phyloP scores from a whole-genome alignment of 306 rosid species.

The Gynostemma pentaphyllum region DNA sequence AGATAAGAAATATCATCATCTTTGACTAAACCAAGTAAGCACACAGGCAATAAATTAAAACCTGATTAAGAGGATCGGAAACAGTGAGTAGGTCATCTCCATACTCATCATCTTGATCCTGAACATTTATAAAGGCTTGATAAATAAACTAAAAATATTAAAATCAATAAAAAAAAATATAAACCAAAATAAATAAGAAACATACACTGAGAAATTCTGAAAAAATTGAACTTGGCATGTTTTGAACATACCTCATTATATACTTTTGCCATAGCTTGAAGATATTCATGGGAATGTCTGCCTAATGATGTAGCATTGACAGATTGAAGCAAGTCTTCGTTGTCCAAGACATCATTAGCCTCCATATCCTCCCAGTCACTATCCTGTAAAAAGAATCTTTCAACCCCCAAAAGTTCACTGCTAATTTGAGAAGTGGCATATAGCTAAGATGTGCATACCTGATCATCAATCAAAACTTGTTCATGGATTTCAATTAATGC shows the following conservation, averaged over 20 bases:
- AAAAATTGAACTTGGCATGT: neutral
- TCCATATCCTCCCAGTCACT: slow-evolving; percentile 90
- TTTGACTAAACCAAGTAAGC: neutral
- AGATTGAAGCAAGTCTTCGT: slow-evolving; percentile 40
- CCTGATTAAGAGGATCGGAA: slow-evolving; percentile 89
- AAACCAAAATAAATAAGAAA: slow-evolving; percentile 3
- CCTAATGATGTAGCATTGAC: slow-evolving; percentile 35
- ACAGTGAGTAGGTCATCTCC: slow-evolving; percentile 58
- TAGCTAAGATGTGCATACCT: slow-evolving; percentile 27
- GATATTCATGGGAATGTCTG: slow-evolving; percentile 60
- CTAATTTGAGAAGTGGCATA: neutral
- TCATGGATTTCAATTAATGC: slow-evolving; percentile 77
- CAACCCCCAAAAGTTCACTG: neutral
- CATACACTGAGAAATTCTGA: neutral
- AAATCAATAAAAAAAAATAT: neutral
- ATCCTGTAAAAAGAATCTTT: slow-evolving; percentile 44
- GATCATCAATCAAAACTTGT: slow-evolving; percentile 58
- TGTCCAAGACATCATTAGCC: slow-evolving; percentile 33
- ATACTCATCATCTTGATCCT: slow-evolving; percentile 75
- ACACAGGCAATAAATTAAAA: slow-evolving; percentile 7
- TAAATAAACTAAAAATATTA: neutral
- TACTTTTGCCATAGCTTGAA: slow-evolving; percentile 73
- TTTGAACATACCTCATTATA: slow-evolving; percentile 52
- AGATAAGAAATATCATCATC: neutral
- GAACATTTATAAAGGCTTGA: slow-evolving; percentile 16